Conservation (phyloP, 2,329 filamentous ascomycete species). For the Aspergillus melleus region DNA sequence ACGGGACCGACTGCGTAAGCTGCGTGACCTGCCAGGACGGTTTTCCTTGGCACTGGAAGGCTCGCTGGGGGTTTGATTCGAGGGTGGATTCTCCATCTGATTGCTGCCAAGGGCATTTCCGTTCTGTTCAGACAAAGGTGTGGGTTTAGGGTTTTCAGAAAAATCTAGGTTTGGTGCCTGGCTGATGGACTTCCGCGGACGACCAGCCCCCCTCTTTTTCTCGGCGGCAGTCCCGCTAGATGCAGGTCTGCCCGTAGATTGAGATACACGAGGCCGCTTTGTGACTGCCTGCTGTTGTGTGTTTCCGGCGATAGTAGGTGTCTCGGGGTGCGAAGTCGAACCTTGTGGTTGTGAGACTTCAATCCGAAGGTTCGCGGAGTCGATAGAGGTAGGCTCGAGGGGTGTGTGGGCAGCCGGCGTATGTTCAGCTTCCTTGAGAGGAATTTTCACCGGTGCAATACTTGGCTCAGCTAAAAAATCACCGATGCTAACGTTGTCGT, state of each 20-base stretch:
- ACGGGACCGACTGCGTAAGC: slow-evolving; percentile 19
- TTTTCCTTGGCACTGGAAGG: slow-evolving; percentile 3
- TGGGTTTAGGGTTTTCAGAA: slow-evolving; percentile 14
- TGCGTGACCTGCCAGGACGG: slow-evolving; percentile 12
- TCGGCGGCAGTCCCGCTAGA: slow-evolving; percentile 11
- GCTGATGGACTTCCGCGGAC: slow-evolving; percentile 31
- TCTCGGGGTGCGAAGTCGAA: slow-evolving; percentile 1
- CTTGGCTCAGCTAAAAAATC: slow-evolving; percentile 25
- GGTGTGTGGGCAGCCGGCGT: slow-evolving; percentile 3
- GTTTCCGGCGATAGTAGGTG: not conserved
- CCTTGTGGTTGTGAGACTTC: slow-evolving; percentile 14
- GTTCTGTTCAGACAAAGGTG: slow-evolving; percentile 18
- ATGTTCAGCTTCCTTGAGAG: slow-evolving; percentile 22
- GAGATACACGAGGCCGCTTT: slow-evolving; percentile 34
- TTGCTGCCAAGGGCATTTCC: slow-evolving; percentile 16
- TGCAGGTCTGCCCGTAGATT: slow-evolving; percentile 9
- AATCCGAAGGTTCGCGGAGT: slow-evolving; percentile 15
- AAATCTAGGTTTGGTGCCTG: slow-evolving; percentile 15
- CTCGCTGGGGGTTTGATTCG: slow-evolving; percentile 15
- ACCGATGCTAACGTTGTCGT: slow-evolving; percentile 25
- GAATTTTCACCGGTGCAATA: slow-evolving; percentile 24
- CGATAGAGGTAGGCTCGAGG: slow-evolving; percentile 6
- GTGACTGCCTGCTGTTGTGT: slow-evolving; percentile 22
- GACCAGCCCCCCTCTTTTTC: slow-evolving; percentile 20
- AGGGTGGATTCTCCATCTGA: slow-evolving; percentile 11